Evolutionary conservation across 164 flowering plant species (phyloP).

Genomic region (Amborella trichopoda): DNA sequence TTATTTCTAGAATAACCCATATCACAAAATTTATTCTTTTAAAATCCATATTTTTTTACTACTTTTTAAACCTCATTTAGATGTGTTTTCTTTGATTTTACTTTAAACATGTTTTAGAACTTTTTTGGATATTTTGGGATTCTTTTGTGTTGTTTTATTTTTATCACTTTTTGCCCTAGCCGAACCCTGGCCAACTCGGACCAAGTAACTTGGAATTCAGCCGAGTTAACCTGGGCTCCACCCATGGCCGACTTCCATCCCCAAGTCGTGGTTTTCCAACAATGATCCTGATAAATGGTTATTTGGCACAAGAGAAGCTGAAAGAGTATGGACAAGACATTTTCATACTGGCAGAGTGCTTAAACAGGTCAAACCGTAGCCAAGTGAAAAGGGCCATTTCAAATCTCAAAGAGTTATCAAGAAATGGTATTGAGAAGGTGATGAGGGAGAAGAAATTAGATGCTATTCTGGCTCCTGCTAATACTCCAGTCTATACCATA

Average conservation of each 20-base stretch:
- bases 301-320: slow-evolving; percentile 21
- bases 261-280: background rate
- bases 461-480: slow-evolving; percentile 32
- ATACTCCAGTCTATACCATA: background rate
- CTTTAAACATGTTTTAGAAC: background rate
- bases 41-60: too few relatives aligned
- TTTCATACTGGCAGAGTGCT: slow-evolving; percentile 17
- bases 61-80: too few relatives aligned
- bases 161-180: too few relatives aligned
- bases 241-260: too few relatives aligned
- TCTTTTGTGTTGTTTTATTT: background rate
- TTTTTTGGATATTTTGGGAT: background rate
- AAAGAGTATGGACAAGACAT: slow-evolving; percentile 17
- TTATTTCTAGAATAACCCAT: too few relatives aligned
- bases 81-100: too few relatives aligned
- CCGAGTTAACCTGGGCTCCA: too few relatives aligned
- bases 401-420: slow-evolving; percentile 10
- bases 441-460: slow-evolving; percentile 29
- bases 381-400: slow-evolving; percentile 12
- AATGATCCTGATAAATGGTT: background rate
- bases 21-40: too few relatives aligned
- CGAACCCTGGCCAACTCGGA: background rate
- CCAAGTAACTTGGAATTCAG: background rate
- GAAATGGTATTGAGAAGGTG: slow-evolving; percentile 28
- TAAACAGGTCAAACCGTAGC: slow-evolving; percentile 19